Conservation (phyloP, 1,139 yeast species). For the Cylindricascospora bacillispora region DNA sequence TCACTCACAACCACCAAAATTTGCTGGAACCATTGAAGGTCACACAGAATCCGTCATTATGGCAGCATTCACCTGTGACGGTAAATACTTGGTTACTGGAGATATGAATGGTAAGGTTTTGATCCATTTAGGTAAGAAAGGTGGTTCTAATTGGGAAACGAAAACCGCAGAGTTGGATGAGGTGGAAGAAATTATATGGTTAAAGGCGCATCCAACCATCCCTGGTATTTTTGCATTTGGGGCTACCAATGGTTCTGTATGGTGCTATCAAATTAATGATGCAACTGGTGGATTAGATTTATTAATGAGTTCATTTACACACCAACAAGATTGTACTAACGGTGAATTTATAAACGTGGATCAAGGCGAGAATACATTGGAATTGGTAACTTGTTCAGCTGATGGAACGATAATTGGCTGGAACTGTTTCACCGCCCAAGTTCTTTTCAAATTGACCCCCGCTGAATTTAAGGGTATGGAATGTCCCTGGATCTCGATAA, state of each 20-base stretch:
- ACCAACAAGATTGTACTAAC: slow-evolving; percentile 63
- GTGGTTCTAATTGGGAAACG: slow-evolving; percentile 68
- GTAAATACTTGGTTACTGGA: slow-evolving; percentile 69
- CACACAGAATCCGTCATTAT: slow-evolving; percentile 82
- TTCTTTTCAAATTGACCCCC: slow-evolving; percentile 49
- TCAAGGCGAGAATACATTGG: slow-evolving; percentile 46
- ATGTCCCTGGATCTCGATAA: slow-evolving; percentile 79
- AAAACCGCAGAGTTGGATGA: slow-evolving; percentile 63
- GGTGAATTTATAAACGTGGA: slow-evolving; percentile 61
- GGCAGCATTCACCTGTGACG: slow-evolving; percentile 75
- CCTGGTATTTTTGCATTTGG: slow-evolving; percentile 82
- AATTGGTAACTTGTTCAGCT: slow-evolving; percentile 69
- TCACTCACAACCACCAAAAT: slow-evolving; percentile 68
- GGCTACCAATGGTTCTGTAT: slow-evolving; percentile 82
- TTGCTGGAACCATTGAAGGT: slow-evolving; percentile 58
- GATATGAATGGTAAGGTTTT: slow-evolving; percentile 88
- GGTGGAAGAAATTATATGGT: slow-evolving; percentile 76
- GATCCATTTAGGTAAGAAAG: slow-evolving; percentile 56
- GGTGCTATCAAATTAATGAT: slow-evolving; percentile 74
- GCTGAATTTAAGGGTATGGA: slow-evolving; percentile 56
- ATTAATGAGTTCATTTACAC: slow-evolving; percentile 70
- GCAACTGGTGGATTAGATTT: slow-evolving; percentile 43
- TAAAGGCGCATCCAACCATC: slow-evolving; percentile 64
- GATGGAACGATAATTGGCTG: slow-evolving; percentile 81
- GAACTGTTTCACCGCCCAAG: slow-evolving; percentile 74